Evolutionary conservation across 2,329 filamentous ascomycete species (phyloP), one percentile per base, ranked within the genome.

Genomic region (Scedosporium boydii): DNA sequence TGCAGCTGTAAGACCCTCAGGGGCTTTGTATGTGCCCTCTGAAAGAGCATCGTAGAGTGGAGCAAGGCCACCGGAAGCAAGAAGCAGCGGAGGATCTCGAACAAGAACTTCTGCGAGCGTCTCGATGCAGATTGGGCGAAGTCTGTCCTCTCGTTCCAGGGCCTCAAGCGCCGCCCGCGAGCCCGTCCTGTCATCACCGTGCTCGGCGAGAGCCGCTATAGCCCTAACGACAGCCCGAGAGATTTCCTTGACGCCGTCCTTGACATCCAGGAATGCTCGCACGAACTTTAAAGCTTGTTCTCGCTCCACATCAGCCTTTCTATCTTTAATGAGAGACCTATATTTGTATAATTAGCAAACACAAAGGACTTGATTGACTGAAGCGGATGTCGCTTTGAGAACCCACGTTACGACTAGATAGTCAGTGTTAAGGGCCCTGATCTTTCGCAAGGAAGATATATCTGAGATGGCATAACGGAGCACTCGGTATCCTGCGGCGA

Each of bases 251-350:
- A 96, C 87, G 10, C 95, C 95, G 65, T 92, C 91, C 71, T 97
- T 97, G 66, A 98, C 91, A 71, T 99, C 95, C 2, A 99, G 79
- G 70, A 99, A 99, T 9, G 93, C 91, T 64, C 95, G 86, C 27
- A 98, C 88, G 72, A 99, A 97, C 73, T 99, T 99, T 69, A 99
- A 79, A 12, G 95, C 95, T 75, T 99, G 95, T 74, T 99, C 95
- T 61, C 96, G 85, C 77, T 99, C 95, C 18, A 99, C 90, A 68
- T 93, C 93, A n/a, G 93, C 91, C 74, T 97, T 98, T 70, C 90
- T 89, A 73, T 98, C 95, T 72, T 98, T 98, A 66, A 96, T 91
- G 41, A 99, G 79, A 0, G 95, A 98, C 64, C 82, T 84, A 63
- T 4, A 2, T 4, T 21, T 29, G 14, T 4, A 64, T 4, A 3